Evolutionary conservation across 345 rosid species (phyloP).

Genomic region (Eucalyptus pauciflora): DNA sequence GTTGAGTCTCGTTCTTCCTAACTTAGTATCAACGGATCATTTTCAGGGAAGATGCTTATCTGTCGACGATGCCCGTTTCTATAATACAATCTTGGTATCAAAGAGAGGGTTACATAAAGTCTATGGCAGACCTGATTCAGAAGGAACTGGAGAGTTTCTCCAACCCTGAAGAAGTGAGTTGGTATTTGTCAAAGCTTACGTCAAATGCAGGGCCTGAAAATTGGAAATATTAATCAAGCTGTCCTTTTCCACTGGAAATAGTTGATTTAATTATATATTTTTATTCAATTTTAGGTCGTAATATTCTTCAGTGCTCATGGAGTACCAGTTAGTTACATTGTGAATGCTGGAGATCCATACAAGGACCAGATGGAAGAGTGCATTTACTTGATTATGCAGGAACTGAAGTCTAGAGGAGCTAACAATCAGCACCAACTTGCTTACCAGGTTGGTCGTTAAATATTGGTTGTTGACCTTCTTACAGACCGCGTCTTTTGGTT

Average conservation of each 20-base stretch:
- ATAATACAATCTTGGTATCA: slow-evolving; percentile 81
- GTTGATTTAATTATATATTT: background rate
- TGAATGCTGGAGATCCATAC: slow-evolving; percentile 87
- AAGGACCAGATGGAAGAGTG: slow-evolving; percentile 96
- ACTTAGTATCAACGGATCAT: slow-evolving; percentile 1
- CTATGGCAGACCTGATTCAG: slow-evolving; percentile 84
- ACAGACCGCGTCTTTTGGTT: background rate
- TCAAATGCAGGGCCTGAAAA: background rate
- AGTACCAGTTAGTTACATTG: slow-evolving; percentile 84
- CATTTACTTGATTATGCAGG: slow-evolving; percentile 69
- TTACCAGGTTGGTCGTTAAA: slow-evolving; percentile 58
- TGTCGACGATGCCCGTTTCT: slow-evolving; percentile 69
- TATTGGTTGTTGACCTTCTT: background rate
- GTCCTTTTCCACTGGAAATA: background rate
- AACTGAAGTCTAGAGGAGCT: slow-evolving; percentile 70
- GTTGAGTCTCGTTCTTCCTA: background rate
- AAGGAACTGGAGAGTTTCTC: slow-evolving; percentile 59
- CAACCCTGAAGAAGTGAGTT: slow-evolving; percentile 61
- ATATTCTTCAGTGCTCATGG: slow-evolving; percentile 98
- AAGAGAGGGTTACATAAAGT: slow-evolving; percentile 67
- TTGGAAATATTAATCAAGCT: background rate
- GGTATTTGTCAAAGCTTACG: background rate
- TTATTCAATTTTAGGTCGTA: slow-evolving; percentile 43
- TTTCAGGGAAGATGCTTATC: slow-evolving; percentile 64
- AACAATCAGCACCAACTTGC: slow-evolving; percentile 64